Percentiles rank a stretch among this genome's conserved stretches.
These are phyloP conservation scores for Pichia nakasei DNA, from an alignment of 805 yeast species.

Conservation along the genomic window DNA sequence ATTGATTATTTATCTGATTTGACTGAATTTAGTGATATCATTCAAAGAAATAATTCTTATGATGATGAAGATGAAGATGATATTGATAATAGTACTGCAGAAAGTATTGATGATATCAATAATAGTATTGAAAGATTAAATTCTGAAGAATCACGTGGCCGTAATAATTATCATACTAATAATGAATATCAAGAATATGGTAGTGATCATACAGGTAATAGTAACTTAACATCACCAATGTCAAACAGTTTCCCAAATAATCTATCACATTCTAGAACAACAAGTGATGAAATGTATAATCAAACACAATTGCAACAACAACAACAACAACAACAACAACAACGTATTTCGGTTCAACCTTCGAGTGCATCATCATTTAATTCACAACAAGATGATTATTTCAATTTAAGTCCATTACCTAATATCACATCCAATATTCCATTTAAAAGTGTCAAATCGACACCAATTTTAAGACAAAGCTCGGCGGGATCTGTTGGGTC, in stretches of 20 bases:
- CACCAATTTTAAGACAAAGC: background rate
- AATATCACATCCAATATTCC: slow-evolving; percentile 6
- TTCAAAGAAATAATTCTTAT: slow-evolving; percentile 43
- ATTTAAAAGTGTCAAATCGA: slow-evolving; percentile 6
- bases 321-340: background rate
- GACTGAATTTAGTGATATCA: slow-evolving; percentile 36
- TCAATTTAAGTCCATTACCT: background rate
- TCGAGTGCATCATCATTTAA: background rate
- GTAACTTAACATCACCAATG: background rate
- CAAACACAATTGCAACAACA: background rate
- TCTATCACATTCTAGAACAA: slow-evolving; percentile 4
- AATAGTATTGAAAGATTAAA: background rate
- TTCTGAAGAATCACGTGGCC: slow-evolving; percentile 1
- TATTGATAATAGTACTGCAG: background rate
- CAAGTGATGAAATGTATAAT: slow-evolving; percentile 3
- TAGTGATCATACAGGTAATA: no score
- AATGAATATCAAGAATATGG: background rate
- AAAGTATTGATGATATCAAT: background rate
- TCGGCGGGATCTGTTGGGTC: background rate
- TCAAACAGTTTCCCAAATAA: background rate
- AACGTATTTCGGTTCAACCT: slow-evolving; percentile 1
- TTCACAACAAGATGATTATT: background rate
- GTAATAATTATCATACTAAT: background rate
- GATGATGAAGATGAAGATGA: slow-evolving; percentile 14
- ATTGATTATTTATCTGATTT: slow-evolving; percentile 44